A percentile compares a stretch with the other conserved stretches of the same genome.
Evolutionary conservation across 208 protist genomes (phyloP).

Genomic region (Novymonas esmeraldas): DNA sequence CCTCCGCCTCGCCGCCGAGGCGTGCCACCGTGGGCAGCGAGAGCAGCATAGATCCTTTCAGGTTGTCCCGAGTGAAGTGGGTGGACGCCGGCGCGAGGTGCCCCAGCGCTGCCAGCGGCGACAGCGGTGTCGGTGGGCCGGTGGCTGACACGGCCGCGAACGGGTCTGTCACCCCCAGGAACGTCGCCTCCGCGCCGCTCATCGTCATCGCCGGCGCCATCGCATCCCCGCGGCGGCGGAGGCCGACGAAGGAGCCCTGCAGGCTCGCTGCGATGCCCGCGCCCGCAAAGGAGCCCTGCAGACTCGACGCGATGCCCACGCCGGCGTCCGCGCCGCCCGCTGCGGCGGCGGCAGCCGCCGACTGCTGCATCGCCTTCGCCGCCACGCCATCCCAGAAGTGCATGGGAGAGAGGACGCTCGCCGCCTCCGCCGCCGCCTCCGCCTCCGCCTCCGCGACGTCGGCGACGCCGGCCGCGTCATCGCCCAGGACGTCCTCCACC

Average conservation of each 20-base stretch:
- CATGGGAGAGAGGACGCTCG: conserved; percentile 7
- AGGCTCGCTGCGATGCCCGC: too few relatives aligned
- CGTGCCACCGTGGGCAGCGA: conserved; percentile 25
- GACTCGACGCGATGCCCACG: neutral
- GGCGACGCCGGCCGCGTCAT: neutral
- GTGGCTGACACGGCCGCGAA: too few relatives aligned
- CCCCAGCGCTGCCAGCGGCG: conserved; percentile 8
- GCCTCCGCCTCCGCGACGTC: too few relatives aligned
- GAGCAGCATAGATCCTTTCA: conserved; percentile 44
- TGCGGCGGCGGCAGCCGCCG: neutral
- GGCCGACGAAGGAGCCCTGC: conserved; percentile 9
- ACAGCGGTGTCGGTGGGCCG: conserved; percentile 9
- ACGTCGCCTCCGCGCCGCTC: conserved; percentile 12
- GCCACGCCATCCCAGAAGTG: conserved; percentile 31
- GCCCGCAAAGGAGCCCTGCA: too few relatives aligned
- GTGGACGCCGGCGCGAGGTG: neutral
- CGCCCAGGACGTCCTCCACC: neutral
- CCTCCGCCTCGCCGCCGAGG: neutral
- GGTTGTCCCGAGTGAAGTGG: conserved; percentile 8
- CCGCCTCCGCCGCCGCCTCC: neutral
- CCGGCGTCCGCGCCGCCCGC: neutral
- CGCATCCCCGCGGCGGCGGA: neutral
- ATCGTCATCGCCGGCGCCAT: conserved; percentile 8
- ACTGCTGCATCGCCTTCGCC: conserved; percentile 23
- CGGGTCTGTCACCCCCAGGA: conserved; percentile 7